phyloP scores from a whole-genome alignment of 805 yeast genomes.

The Kodamaea hsintzibuensis region DNA sequence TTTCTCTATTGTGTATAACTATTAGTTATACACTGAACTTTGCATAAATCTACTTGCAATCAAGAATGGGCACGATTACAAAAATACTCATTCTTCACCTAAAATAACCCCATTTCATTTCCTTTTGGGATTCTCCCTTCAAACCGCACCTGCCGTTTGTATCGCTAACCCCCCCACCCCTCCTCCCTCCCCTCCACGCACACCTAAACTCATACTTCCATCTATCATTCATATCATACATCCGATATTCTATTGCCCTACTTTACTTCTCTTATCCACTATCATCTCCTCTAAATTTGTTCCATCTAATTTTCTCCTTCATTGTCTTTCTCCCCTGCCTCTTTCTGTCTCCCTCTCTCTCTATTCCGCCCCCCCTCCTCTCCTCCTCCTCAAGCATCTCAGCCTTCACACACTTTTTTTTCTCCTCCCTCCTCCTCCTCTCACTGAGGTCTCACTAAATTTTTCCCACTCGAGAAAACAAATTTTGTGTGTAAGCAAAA shows the following conservation, averaged over 20 bases:
- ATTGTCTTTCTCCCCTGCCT: too few relatives aligned
- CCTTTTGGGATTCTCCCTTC: neutral
- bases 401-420: neutral
- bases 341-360: neutral
- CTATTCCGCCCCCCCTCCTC: neutral
- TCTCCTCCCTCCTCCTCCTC: neutral
- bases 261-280: too few relatives aligned
- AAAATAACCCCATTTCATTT: neutral
- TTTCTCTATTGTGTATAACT: too few relatives aligned
- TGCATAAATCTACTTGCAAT: neutral
- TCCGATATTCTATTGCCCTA: too few relatives aligned
- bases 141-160: neutral
- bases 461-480: constrained; percentile 1
- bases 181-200: too few relatives aligned
- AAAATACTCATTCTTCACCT: neutral
- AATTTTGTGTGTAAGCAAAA: neutral
- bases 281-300: too few relatives aligned
- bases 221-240: too few relatives aligned
- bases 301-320: too few relatives aligned
- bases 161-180: too few relatives aligned
- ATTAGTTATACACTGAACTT: neutral
- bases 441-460: neutral
- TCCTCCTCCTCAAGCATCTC: neutral
- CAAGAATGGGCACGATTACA: neutral
- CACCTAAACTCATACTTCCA: too few relatives aligned